Percentiles rank a stretch among this genome's conserved stretches.
Conservation (phyloP, 2,329 filamentous ascomycete species). For the Tolypocladium sp. region DNA sequence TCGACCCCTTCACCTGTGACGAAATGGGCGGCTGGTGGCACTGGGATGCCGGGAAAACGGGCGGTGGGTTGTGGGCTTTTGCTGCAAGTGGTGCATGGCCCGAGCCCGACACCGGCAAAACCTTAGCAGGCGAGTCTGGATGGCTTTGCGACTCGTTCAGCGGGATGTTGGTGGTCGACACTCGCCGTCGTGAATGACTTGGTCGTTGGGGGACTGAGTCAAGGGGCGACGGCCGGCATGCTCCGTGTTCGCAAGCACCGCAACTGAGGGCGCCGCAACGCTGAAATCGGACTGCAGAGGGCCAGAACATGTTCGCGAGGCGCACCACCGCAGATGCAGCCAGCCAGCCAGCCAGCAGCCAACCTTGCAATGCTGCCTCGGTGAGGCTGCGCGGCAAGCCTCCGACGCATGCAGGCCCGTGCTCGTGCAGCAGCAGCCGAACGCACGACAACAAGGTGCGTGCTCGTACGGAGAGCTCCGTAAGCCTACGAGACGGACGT, state of each 20-base stretch:
- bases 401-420: neutral
- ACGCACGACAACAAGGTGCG: neutral
- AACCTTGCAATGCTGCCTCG: constrained; percentile 2
- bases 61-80: neutral
- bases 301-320: neutral
- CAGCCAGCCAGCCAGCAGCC: neutral
- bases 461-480: neutral
- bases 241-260: too few species aligned
- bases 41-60: neutral
- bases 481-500: too few species aligned
- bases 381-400: constrained; percentile 1
- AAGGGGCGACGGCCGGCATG: too few species aligned
- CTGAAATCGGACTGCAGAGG: neutral
- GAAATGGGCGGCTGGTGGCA: neutral
- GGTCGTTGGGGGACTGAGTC: too few species aligned
- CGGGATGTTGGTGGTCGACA: too few species aligned
- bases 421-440: too few species aligned
- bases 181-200: too few species aligned
- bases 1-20: neutral
- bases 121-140: too few species aligned
- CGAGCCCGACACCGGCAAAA: constrained; percentile 1
- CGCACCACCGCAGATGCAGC: neutral
- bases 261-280: neutral
- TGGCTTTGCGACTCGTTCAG: too few species aligned
- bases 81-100: neutral